phyloP scores from a whole-genome alignment of 257 asterid species.

The Coffea eugenioides region DNA sequence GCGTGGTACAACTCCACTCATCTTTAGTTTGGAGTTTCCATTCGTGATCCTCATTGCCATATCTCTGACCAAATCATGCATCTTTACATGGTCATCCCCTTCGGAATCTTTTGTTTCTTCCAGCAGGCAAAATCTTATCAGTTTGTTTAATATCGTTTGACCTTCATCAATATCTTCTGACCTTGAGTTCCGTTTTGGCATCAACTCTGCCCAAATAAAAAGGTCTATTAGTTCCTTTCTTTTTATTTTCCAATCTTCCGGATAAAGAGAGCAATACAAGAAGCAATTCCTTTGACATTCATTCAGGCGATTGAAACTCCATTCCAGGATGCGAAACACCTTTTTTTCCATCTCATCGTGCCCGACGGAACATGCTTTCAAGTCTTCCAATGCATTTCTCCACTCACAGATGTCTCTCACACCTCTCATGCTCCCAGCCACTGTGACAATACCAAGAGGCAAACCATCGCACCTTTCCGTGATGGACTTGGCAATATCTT shows the following conservation, averaged over 20 bases:
- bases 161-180: not conserved
- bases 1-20: not conserved
- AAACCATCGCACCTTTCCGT: not conserved
- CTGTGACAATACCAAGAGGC: constrained; percentile 1
- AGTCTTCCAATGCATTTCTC: not conserved
- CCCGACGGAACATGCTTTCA: constrained; percentile 1
- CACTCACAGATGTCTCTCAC: constrained; percentile 6
- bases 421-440: constrained; percentile 11
- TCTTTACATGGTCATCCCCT: not conserved
- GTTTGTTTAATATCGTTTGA: not conserved
- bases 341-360: not conserved
- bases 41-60: not conserved
- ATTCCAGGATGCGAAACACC: constrained; percentile 5
- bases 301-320: constrained; percentile 10
- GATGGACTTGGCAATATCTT: constrained; percentile 8
- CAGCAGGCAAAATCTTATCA: not conserved
- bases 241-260: not conserved
- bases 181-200: not conserved
- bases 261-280: constrained; percentile 13
- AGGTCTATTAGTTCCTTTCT: not conserved
- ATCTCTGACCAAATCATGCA: constrained; percentile 1
- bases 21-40: not conserved
- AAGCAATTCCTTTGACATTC: not conserved
- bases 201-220: constrained; percentile 1
- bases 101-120: not conserved